Evolutionary conservation across 2,329 filamentous ascomycete genomes (phyloP), one percentile per base, ranked within the genome.

Genomic region (Elsinoe necatrix): DNA sequence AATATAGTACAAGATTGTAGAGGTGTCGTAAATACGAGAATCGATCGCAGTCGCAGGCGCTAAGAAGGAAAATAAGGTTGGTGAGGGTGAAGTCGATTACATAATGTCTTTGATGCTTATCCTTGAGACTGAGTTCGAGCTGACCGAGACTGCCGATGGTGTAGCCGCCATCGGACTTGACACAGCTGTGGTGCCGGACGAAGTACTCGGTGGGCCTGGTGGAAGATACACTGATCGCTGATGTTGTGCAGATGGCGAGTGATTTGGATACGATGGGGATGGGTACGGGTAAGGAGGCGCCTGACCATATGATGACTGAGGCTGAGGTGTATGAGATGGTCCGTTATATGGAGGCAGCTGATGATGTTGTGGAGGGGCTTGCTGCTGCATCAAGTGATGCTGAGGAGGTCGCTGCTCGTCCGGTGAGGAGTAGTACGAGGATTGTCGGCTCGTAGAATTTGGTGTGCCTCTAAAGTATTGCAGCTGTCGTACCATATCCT

Each of bases 401-500:
- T 71, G 71, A 11, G 57, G 55, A 18, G 59, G 57, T 39, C 57
- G 58, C 12, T 58, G 55, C 39, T 56, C 57, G 11, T 51, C 23
- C 31, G 57, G 60, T 16, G 54, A 56, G 2, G 37, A 45, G 29
- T 56, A 56, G 18, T 42, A 45, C 9, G 54, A 56, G 5, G 39
- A 45, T 21, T 45, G 56, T 58, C 57, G 66, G 29, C 50, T 57
- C n/a, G 21, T 41, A 42, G 57, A 59, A 16, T 59, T 62, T 2
- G 48, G 57, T 54, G 54, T 42, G 31, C 54, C 63, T 59, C 73
- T 71, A 55, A 79, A 74, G 9, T 69, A 76, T 63, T 75, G 69
- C 31, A 89, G 70, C 39, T 78, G 75, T 16, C 78, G 74, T 3
- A 87, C 73, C 20, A 81, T 76, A 55, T 78, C 76, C 64, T 93